These are phyloP conservation scores for Xanthoceras sorbifolium DNA, from an alignment of 345 rosid genomes.

Conservation along the genomic window DNA sequence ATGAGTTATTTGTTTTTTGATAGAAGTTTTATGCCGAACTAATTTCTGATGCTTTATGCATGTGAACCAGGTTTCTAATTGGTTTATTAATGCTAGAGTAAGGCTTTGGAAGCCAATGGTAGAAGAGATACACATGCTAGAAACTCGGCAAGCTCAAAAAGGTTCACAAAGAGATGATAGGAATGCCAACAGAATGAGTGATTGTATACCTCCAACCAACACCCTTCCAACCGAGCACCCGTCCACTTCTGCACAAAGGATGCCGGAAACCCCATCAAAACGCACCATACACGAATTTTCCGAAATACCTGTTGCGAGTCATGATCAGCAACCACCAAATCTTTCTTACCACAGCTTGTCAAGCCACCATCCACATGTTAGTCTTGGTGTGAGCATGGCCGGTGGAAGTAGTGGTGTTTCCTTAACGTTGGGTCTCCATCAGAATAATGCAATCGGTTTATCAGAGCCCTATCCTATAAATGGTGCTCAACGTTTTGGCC, in stretches of 20 bases:
- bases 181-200: slow-evolving; percentile 34
- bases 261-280: slow-evolving; percentile 47
- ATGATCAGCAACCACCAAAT: slow-evolving; percentile 24
- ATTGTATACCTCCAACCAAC: slow-evolving; percentile 30
- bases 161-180: slow-evolving; percentile 49
- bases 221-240: slow-evolving; percentile 35
- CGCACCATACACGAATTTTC: slow-evolving; percentile 47
- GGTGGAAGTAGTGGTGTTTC: slow-evolving; percentile 62
- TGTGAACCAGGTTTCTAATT: slow-evolving; percentile 69
- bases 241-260: slow-evolving; percentile 38
- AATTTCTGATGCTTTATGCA: neutral
- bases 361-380: slow-evolving; percentile 47
- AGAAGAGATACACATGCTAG: slow-evolving; percentile 84
- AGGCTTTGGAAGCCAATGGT: slow-evolving; percentile 99
- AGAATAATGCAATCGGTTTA: slow-evolving; percentile 56
- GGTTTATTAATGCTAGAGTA: slow-evolving; percentile 95
- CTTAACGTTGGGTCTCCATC: slow-evolving; percentile 83
- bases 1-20: neutral
- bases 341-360: slow-evolving; percentile 41
- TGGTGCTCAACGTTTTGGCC: slow-evolving; percentile 67
- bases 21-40: neutral
- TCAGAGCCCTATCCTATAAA: slow-evolving; percentile 68
- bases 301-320: slow-evolving; percentile 32
- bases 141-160: slow-evolving; percentile 66
- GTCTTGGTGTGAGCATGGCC: slow-evolving; percentile 42